Evolutionary conservation across 2,329 filamentous ascomycete species (phyloP), one percentile per base, ranked within the genome.

Genomic region (Xylariaceae sp.): DNA sequence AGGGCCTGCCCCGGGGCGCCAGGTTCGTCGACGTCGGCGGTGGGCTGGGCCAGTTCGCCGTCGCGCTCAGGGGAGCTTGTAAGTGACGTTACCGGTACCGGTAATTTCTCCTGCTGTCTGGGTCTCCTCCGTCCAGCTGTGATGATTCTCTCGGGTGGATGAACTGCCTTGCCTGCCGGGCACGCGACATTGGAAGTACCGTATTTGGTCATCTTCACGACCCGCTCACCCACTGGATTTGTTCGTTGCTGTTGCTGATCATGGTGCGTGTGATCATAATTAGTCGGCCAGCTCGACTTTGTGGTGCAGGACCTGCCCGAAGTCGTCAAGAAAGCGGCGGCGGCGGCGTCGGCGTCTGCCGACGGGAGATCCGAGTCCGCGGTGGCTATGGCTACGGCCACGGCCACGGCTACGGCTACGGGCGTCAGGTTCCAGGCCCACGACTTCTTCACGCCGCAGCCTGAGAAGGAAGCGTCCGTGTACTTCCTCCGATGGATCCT

Each of bases 11-110:
- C 53, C 53, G 1, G 47, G 52, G 54, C 5, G 73, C 66, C 3
- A 72, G 62, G 0, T 55, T 80, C 24, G 72, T 80, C 4, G 75
- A 80, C 35, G 46, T 77, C 11, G 75, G 76, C 8, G 75, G 76
- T 3, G 72, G 68, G 13, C 68, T 71, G 33, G 76, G 76, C 0
- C 71, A 75, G 29, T 67, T 70, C n/a, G 67, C 61, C 29, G 60
- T 72, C n/a, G 70, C 67, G 3, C 56, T 80, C 27, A 75, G 71
- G 2, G 58, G 59, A 39, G n/a, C n/a, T n/a, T n/a, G n/a, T n/a
- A n/a, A n/a, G n/a, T n/a, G n/a, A n/a, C n/a, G n/a, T n/a, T n/a
- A n/a, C n/a, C 55, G 53, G 35, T 75, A 67, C 53, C 60, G 60
- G n/a, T n/a, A n/a, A n/a, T n/a, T n/a, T n/a, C n/a, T n/a, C n/a